These are phyloP conservation scores for Trichaptum fuscoviolaceum DNA, from an alignment of 768 basidiomycete species.

Conservation along the genomic window DNA sequence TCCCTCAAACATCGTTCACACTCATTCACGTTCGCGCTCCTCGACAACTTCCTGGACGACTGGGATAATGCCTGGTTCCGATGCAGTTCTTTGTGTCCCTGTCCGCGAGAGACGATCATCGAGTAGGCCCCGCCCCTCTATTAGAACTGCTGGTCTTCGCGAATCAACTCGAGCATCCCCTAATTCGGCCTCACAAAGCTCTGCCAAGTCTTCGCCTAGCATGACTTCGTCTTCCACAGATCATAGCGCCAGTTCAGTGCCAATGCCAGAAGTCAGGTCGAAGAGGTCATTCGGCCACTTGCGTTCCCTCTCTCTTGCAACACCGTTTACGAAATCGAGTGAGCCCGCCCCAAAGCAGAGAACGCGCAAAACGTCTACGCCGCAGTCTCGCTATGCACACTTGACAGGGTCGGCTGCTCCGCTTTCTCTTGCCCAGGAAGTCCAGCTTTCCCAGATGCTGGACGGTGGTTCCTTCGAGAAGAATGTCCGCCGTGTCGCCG, in stretches of 20 bases:
- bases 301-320: constrained; percentile 19
- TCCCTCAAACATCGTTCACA: neutral
- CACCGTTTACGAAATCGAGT: constrained; percentile 16
- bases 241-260: constrained; percentile 30
- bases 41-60: neutral
- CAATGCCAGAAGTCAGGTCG: constrained; percentile 9
- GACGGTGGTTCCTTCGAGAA: constrained; percentile 58
- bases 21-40: neutral
- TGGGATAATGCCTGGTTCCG: neutral
- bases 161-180: neutral
- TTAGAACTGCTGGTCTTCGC: neutral
- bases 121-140: neutral
- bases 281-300: constrained; percentile 29
- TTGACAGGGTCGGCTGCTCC: constrained; percentile 20
- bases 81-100: neutral
- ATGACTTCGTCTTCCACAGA: constrained; percentile 24
- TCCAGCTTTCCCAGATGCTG: constrained; percentile 63
- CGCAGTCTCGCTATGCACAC: constrained; percentile 17
- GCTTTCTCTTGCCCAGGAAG: constrained; percentile 57
- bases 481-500: constrained; percentile 50
- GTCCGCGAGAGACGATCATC: neutral
- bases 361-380: constrained; percentile 33
- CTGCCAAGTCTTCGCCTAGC: neutral
- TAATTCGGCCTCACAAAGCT: neutral
- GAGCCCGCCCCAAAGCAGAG: constrained; percentile 12